These are phyloP conservation scores for Gaultheria prostrata DNA, from an alignment of 148 eudicot species.

Conservation along the genomic window DNA sequence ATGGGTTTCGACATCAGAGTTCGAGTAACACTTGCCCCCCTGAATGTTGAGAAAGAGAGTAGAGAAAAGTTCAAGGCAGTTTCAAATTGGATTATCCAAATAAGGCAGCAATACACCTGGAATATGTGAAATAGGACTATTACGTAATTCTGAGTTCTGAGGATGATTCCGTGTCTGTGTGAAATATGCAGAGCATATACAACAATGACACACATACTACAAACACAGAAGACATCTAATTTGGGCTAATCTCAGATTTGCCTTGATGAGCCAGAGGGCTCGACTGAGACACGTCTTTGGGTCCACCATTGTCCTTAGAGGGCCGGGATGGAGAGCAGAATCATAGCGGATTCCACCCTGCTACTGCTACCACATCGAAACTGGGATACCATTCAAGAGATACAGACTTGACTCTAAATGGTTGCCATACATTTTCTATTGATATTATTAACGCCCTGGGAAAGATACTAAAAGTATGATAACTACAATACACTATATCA, in stretches of 20 bases:
- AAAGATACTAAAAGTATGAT: neutral
- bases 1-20: neutral
- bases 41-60: slow-evolving; percentile 6
- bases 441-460: neutral
- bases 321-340: neutral
- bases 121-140: neutral
- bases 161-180: neutral
- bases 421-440: neutral
- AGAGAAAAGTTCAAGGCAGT: neutral
- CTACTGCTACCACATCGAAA: neutral
- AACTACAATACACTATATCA: neutral
- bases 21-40: slow-evolving; percentile 11
- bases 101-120: neutral
- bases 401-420: neutral
- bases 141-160: neutral
- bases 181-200: neutral
- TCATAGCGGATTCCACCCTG: neutral
- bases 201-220: neutral
- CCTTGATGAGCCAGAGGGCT: neutral
- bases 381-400: neutral
- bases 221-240: neutral
- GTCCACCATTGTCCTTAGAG: neutral
- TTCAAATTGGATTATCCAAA: slow-evolving; percentile 2
- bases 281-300: neutral
- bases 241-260: neutral